Base-by-base conservation (phyloP, 2,329 filamentous ascomycete genomes). In the Aspergillus brasiliensis region DNA sequence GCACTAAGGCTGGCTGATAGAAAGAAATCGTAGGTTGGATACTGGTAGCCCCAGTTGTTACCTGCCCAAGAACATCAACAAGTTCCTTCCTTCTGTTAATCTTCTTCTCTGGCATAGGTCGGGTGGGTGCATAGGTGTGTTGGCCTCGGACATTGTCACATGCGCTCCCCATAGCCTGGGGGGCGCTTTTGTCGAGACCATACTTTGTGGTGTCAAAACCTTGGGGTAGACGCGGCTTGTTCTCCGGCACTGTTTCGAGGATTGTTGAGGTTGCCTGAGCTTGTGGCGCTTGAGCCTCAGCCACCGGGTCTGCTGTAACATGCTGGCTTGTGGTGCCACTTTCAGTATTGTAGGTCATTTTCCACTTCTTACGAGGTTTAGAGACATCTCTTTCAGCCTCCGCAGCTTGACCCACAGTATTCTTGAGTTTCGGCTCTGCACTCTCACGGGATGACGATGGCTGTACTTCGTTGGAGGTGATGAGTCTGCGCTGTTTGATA, bases 201-300 rank as follows among this genome's bases (percentile, higher is more conserved):
- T 69, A 66, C 38, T 62, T 65, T 11, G 60, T 65, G 5, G 53
- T 49, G 42, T 69, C 63, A 8, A 66, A 69, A 6, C n/a, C 59
- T 3, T 40, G 11, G 1, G 62, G 55, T 25, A 60, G 27, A 8
- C n/a, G 13, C 25, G 42, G 2, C 42, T 59, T 64, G n/a, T 52
- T 15, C 5, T 56, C 54, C 1, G 56, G 53, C 8, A 57, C n/a
- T 21, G 8, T 17, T 21, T 19, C 57, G 27, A 27, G 27, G 8
- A 7, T 31, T 28, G 15, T 52, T 51, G 19, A 51, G 19, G 19
- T 37, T 11, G 10, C 27, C 13, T 47, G 15, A 46, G 19, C 19
- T 13, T 19, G 40, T 44, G 40, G 19, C 17, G 40, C 19, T 6
- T 19, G 25, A 15, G 6, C 34, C 27, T 42, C 38, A 15, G 28